These are phyloP conservation scores for Penicillium paxilli DNA, from an alignment of 495 filamentous ascomycete species.

Conservation along the genomic window DNA sequence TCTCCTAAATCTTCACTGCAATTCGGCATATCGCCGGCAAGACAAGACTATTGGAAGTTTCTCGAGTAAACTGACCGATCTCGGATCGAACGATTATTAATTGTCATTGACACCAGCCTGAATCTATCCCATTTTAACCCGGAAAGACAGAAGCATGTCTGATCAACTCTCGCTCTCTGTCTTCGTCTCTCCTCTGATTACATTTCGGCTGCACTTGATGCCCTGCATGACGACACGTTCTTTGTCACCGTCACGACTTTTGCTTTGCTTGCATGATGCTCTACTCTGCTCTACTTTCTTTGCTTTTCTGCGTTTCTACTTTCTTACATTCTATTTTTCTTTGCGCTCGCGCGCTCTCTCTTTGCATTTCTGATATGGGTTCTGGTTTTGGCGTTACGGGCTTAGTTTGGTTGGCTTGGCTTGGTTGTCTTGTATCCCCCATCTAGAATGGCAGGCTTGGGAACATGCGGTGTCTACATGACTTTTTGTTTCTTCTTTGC, in stretches of 20 bases:
- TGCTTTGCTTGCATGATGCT: not conserved
- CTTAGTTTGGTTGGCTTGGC: constrained; percentile 1
- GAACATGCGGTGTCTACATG: constrained; percentile 11
- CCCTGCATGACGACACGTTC: constrained; percentile 11
- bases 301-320: constrained; percentile 6
- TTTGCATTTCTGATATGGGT: no score
- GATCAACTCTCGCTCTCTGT: not conserved
- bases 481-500: constrained; percentile 2
- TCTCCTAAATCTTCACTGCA: not conserved
- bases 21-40: not conserved
- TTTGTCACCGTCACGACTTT: not conserved
- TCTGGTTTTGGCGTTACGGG: constrained; percentile 10
- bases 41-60: not conserved
- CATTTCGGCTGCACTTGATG: constrained; percentile 10
- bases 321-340: not conserved
- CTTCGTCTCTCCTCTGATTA: not conserved
- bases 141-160: not conserved
- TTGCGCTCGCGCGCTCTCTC: no score
- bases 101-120: constrained; percentile 9
- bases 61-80: constrained; percentile 5
- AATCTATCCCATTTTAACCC: not conserved
- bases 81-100: constrained; percentile 8
- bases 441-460: constrained; percentile 31
- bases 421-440: constrained; percentile 1
- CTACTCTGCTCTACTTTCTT: not conserved